These are phyloP conservation scores for Adansonia grandidieri DNA, from an alignment of 441 rosid genomes.

Conservation along the genomic window DNA sequence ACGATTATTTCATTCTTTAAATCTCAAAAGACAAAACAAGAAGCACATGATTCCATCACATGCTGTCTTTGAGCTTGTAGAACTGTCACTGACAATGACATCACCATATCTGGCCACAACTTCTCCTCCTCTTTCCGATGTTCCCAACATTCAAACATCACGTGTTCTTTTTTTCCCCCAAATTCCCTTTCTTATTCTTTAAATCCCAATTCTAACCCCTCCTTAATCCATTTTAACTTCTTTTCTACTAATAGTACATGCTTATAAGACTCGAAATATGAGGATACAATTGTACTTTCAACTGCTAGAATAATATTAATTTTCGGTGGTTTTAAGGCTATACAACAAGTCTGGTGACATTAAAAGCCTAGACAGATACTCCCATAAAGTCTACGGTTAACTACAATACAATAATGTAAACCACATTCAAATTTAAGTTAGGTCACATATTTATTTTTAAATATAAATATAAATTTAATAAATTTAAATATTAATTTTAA, in stretches of 20 bases:
- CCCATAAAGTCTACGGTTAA: not conserved
- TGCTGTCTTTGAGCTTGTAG: conserved; percentile 27
- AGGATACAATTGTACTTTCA: conserved; percentile 2
- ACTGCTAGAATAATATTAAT: not conserved
- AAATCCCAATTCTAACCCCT: conserved; percentile 15
- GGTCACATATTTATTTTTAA: no score
- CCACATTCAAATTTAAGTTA: no score
- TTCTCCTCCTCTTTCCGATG: conserved; percentile 61
- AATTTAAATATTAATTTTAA: no score
- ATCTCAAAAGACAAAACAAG: not conserved
- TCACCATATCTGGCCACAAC: conserved; percentile 76
- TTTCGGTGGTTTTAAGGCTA: not conserved
- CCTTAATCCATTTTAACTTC: not conserved
- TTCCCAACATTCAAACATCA: conserved; percentile 76
- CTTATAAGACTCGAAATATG: not conserved
- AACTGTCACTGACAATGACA: conserved; percentile 54
- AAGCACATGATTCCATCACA: conserved; percentile 51
- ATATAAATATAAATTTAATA: no score
- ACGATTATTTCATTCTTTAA: not conserved
- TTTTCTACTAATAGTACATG: not conserved
- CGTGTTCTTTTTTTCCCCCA: conserved; percentile 36
- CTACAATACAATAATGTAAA: no score
- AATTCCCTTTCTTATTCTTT: not conserved
- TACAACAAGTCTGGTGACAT: not conserved
- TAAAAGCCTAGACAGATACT: conserved; percentile 14